These are phyloP conservation scores for Naegleria gruberi DNA, from an alignment of 208 protist genomes.

Conservation along the genomic window DNA sequence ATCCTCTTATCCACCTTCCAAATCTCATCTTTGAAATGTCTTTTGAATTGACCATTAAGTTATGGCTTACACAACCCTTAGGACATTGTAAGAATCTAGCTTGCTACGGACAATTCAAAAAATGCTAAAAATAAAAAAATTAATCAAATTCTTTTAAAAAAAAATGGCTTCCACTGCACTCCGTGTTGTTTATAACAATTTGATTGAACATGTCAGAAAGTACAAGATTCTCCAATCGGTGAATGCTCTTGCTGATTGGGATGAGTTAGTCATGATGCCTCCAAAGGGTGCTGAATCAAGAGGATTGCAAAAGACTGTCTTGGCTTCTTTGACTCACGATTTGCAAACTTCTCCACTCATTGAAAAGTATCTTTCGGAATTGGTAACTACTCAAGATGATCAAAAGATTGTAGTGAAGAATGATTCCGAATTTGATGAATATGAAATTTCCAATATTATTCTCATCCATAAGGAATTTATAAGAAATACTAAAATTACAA, in stretches of 20 bases:
- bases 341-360: constrained; percentile 43
- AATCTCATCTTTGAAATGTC: no score
- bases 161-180: background rate
- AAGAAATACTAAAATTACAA: constrained; percentile 6
- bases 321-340: constrained; percentile 44
- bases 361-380: background rate
- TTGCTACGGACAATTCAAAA: no score
- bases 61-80: no score
- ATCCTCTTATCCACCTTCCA: no score
- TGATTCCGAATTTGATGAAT: constrained; percentile 34
- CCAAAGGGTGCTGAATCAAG: constrained; percentile 52
- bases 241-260: constrained; percentile 52
- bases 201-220: background rate
- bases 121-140: no score
- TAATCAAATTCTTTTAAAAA: no score
- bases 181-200: background rate
- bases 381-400: constrained; percentile 28
- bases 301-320: constrained; percentile 51
- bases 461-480: constrained; percentile 43
- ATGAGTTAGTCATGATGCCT: constrained; percentile 64
- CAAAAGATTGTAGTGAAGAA: constrained; percentile 37
- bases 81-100: no score
- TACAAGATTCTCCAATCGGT: constrained; percentile 18
- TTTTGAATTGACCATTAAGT: no score
- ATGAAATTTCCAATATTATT: constrained; percentile 57